Percentiles rank a stretch among this genome's conserved stretches.
Evolutionary conservation across 164 flowering plant species (phyloP).

Genomic region (Tetrastigma voinierianum): DNA sequence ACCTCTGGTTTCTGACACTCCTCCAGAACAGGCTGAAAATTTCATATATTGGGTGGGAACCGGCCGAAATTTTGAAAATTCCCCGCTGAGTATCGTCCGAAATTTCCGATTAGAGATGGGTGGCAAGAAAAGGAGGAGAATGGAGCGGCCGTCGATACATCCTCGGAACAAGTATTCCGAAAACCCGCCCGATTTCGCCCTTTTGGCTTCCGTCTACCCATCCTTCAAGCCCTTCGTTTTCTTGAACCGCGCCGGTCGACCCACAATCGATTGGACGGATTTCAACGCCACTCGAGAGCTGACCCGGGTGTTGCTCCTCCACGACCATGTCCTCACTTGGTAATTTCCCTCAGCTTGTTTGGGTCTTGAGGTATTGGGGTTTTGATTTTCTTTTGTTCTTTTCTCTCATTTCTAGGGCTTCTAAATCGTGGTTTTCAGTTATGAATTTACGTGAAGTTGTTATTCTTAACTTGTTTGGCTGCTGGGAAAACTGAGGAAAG

Average conservation of each 20-base stretch:
- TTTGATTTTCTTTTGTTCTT: too few species aligned
- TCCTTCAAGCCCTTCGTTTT: slow-evolving; percentile 65
- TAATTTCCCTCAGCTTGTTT: slow-evolving; percentile 14
- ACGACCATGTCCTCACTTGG: slow-evolving; percentile 80
- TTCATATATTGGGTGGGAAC: too few species aligned
- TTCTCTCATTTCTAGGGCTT: too few species aligned
- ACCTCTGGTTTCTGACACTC: too few species aligned
- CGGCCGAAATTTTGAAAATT: too few species aligned
- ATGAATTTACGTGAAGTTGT: too few species aligned
- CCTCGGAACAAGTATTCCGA: slow-evolving; percentile 80
- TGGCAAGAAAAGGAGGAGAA: slow-evolving; percentile 49
- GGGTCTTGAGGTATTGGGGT: background rate
- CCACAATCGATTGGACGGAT: slow-evolving; percentile 91
- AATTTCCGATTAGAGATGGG: slow-evolving; percentile 22
- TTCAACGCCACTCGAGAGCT: slow-evolving; percentile 93
- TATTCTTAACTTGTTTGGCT: background rate
- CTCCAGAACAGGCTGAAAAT: too few species aligned
- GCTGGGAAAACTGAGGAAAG: background rate
- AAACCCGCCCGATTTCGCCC: slow-evolving; percentile 73
- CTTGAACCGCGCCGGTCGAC: slow-evolving; percentile 58
- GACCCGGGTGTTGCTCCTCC: slow-evolving; percentile 75
- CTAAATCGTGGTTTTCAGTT: too few species aligned
- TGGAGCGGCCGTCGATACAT: slow-evolving; percentile 51
- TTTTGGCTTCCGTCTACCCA: slow-evolving; percentile 76
- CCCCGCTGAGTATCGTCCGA: too few species aligned